A percentile compares a stretch with the other conserved stretches of the same genome.
Conservation (phyloP, 805 yeast species). For the Schizosaccharomyces lindneri region DNA sequence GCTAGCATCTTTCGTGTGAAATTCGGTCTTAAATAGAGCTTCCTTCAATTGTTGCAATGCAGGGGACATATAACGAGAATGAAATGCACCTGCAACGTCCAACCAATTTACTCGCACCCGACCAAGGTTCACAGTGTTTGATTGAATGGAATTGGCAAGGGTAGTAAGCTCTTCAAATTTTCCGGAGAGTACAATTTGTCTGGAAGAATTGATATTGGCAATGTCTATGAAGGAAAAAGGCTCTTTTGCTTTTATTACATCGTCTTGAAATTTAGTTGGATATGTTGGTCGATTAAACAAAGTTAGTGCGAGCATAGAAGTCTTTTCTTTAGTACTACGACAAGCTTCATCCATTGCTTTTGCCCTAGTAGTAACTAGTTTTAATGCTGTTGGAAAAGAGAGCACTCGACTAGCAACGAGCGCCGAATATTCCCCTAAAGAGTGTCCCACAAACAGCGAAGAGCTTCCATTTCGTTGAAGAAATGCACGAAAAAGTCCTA, state of each 20-base stretch:
- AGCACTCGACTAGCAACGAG: slow-evolving; percentile 35
- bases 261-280: background rate
- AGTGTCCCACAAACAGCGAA: slow-evolving; percentile 73
- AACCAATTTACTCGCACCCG: background rate
- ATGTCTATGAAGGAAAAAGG: background rate
- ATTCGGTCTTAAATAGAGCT: background rate
- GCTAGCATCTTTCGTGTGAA: no score
- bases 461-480: background rate
- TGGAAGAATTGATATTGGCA: background rate
- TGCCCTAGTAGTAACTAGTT: background rate
- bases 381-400: background rate
- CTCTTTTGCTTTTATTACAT: background rate
- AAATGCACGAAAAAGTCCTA: background rate
- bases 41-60: background rate
- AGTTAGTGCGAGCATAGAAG: background rate
- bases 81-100: background rate
- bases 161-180: background rate
- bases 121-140: background rate
- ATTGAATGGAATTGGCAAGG: background rate
- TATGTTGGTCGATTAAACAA: background rate
- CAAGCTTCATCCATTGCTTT: background rate
- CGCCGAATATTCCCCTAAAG: slow-evolving; percentile 96
- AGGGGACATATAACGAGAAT: background rate
- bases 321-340: background rate
- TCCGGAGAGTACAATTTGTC: background rate